Evolutionary conservation across 768 basidiomycete genomes (phyloP).

Genomic region (Suillus fuscotomentosus): DNA sequence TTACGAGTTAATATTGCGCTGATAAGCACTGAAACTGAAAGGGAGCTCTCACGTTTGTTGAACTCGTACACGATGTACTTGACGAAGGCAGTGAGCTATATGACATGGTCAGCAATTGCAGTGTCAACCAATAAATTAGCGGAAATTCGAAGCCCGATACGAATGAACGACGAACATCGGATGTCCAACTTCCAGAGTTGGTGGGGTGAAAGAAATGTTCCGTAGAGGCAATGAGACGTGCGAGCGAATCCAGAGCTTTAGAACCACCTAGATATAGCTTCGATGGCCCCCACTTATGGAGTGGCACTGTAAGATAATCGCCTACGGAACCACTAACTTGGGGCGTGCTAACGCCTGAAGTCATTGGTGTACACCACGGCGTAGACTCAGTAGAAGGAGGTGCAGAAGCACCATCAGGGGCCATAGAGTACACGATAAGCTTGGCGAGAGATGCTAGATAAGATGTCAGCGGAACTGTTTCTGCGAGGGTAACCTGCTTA

Average conservation of each 20-base stretch:
- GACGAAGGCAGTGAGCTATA: conserved; percentile 28
- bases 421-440: conserved; percentile 89
- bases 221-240: conserved; percentile 78
- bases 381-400: conserved; percentile 66
- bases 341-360: conserved; percentile 53
- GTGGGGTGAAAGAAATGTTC: conserved; percentile 47
- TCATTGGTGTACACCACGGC: conserved; percentile 69
- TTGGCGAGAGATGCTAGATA: conserved; percentile 70
- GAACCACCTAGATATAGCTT: conserved; percentile 74
- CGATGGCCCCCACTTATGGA: conserved; percentile 43
- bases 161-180: conserved; percentile 39
- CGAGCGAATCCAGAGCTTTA: conserved; percentile 83
- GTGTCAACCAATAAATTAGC: neutral
- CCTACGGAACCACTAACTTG: conserved; percentile 30
- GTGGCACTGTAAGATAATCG: conserved; percentile 59
- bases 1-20: conserved; percentile 4
- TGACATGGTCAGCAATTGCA: conserved; percentile 7
- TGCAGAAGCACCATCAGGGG: conserved; percentile 55
- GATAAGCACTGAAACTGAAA: neutral
- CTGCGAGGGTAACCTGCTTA: conserved; percentile 32
- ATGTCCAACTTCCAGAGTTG: conserved; percentile 18
- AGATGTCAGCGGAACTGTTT: neutral
- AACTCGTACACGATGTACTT: conserved; percentile 84
- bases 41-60: conserved; percentile 60
- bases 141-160: neutral